A percentile compares a stretch with the other conserved stretches of the same genome.
phyloP scores from a whole-genome alignment of 2,329 filamentous ascomycete genomes.

The Plectosphaerella cucumerina region DNA sequence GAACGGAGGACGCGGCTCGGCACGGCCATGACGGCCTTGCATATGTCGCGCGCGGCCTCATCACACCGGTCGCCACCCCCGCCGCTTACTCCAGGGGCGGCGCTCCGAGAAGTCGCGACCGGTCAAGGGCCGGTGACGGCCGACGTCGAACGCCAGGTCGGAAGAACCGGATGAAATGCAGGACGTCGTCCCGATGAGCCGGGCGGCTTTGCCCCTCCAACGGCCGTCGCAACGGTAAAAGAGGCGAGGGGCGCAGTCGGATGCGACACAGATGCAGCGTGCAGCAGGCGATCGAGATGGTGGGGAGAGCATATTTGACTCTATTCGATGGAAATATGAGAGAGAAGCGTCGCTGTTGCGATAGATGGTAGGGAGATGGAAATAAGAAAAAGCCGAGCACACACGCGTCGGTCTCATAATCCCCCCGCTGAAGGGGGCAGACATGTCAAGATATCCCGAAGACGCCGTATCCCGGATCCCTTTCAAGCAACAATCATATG shows the following conservation, averaged over 20 bases:
- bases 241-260: not conserved
- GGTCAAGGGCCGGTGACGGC: not conserved
- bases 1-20: too few species aligned
- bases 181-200: not conserved
- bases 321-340: constrained; percentile 8
- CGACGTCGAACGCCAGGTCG: not conserved
- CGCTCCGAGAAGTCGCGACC: not conserved
- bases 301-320: constrained; percentile 4
- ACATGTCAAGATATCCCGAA: not conserved
- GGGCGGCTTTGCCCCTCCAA: constrained; percentile 3
- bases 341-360: not conserved
- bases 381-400: not conserved
- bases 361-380: not conserved
- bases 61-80: not conserved
- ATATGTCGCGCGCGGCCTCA: not conserved
- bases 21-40: too few species aligned
- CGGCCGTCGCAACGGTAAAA: constrained; percentile 6
- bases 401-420: not conserved
- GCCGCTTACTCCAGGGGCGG: not conserved
- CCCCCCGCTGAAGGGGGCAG: not conserved
- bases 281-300: not conserved
- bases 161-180: not conserved
- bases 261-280: not conserved
- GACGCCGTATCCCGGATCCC: not conserved
- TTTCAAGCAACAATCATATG: not conserved